Conservation (phyloP, 176 grass and related monocot genomes). For the Oryza nivara region DNA sequence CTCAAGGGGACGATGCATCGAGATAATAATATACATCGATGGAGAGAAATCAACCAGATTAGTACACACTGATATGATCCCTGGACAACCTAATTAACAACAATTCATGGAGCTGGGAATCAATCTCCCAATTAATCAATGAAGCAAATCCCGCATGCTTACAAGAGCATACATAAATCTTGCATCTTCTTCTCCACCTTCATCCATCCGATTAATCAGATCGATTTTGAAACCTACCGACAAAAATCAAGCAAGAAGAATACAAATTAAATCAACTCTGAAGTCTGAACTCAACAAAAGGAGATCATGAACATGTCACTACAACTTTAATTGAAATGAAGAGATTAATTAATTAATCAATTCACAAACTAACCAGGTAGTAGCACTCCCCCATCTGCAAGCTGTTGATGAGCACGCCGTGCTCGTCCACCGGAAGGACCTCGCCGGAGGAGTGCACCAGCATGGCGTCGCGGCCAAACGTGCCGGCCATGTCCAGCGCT, state of each 20-base stretch:
- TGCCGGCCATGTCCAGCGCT: conserved; percentile 41
- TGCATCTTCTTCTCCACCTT: conserved; percentile 25
- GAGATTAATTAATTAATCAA: neutral
- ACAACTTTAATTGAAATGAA: neutral
- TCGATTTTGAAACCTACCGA: conserved; percentile 44
- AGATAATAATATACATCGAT: conserved; percentile 44
- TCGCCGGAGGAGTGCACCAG: conserved; percentile 68
- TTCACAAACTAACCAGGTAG: conserved; percentile 43
- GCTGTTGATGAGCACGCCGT: conserved; percentile 57
- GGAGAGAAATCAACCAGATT: neutral
- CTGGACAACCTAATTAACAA: neutral
- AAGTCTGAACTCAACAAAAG: neutral
- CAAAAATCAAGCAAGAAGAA: neutral
- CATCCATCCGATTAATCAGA: conserved; percentile 30
- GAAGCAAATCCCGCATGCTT: conserved; percentile 20
- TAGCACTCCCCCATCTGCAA: conserved; percentile 73
- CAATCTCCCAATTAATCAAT: conserved; percentile 13
- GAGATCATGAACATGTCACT: neutral
- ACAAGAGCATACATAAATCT: conserved; percentile 14
- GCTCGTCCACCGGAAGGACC: conserved; percentile 52
- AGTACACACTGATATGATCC: conserved; percentile 31
- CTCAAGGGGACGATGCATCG: conserved; percentile 40
- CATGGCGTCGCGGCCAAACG: conserved; percentile 47
- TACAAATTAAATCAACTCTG: neutral
- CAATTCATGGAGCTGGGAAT: neutral